phyloP scores from a whole-genome alignment of 2,329 filamentous ascomycete species.

The Claviceps arundinis region DNA sequence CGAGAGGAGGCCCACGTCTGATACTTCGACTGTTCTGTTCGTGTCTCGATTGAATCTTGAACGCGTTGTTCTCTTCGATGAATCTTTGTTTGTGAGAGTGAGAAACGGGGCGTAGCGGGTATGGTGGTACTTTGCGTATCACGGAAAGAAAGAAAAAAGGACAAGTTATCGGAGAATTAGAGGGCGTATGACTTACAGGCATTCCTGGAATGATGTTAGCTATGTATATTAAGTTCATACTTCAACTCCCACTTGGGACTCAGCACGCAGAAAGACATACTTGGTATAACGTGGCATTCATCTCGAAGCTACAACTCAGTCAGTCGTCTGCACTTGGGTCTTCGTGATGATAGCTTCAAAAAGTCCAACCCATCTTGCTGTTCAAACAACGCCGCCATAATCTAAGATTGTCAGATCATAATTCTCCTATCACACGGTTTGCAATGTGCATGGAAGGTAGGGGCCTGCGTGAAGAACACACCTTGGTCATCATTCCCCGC shows the following conservation, averaged over 20 bases:
- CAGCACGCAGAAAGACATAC: constrained; percentile 35
- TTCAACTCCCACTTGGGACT: constrained; percentile 6
- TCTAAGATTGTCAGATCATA: constrained; percentile 33
- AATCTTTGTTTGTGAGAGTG: constrained; percentile 42
- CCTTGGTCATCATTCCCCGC: constrained; percentile 98
- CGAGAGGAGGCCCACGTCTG: constrained; percentile 40
- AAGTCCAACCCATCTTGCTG: constrained; percentile 58
- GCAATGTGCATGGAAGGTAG: neutral
- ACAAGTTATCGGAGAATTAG: no score
- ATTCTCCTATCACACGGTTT: neutral
- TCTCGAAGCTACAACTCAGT: constrained; percentile 48
- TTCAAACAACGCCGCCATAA: constrained; percentile 76
- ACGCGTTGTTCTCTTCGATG: constrained; percentile 78
- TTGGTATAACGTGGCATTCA: constrained; percentile 89
- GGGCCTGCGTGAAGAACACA: constrained; percentile 21
- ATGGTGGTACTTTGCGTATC: neutral
- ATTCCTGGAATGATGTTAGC: constrained; percentile 26
- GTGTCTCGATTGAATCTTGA: constrained; percentile 50
- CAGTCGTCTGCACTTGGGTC: neutral
- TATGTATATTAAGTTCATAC: neutral
- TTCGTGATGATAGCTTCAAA: neutral
- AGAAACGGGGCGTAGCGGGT: no score
- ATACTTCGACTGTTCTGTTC: constrained; percentile 31
- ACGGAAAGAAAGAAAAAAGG: neutral
- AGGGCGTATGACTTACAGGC: constrained; percentile 30